Evolutionary conservation across 140 eudicot species (phyloP), one percentile per base, ranked within the genome.

Genomic region (Bidens hawaiensis): DNA sequence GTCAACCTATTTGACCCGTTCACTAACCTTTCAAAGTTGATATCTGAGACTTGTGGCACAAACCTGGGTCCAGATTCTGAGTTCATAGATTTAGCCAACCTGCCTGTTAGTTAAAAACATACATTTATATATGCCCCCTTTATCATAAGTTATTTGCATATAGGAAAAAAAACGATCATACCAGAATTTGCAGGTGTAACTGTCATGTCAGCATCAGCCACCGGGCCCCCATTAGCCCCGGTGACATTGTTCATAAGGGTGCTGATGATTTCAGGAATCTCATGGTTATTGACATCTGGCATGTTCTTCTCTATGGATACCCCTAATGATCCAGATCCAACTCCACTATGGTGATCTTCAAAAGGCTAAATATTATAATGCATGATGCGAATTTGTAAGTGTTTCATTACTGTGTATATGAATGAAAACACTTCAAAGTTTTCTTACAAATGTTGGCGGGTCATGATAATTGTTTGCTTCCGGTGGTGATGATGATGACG

Each of bases 181-280:
- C 97, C 94, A 59, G 96, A 87, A 69, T 82, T 86, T 62, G 76
- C 67, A n/a, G 94, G 90, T 9, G 94, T 77, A 23, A 70, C 79
- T 67, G 65, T 75, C 72, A 64, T 23, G 33, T 76, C 72, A 70
- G 75, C 62, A 12, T 67, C 76, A 47, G 74, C 42, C 60, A 43
- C 69, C 0, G 66, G 60, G 60, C 60, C 67, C 54, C 73, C 75
- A 67, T 75, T 56, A 41, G 75, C 64, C 49, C 64, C 81, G 23
- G 55, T 46, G 47, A 30, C 64, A 49, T 66, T 63, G 50, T 59
- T 71, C 57, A n/a, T 71, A 65, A 59, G 79, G 65, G 73, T 76
- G 72, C 36, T 68, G 46, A 71, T 70, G 49, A 60, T 69, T 48
- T 71, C 81, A 19, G 76, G 80, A 68, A 60, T 60, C 62, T 45